Conservation (phyloP, 805 yeast genomes). For the Kodamaea fukazawae region DNA sequence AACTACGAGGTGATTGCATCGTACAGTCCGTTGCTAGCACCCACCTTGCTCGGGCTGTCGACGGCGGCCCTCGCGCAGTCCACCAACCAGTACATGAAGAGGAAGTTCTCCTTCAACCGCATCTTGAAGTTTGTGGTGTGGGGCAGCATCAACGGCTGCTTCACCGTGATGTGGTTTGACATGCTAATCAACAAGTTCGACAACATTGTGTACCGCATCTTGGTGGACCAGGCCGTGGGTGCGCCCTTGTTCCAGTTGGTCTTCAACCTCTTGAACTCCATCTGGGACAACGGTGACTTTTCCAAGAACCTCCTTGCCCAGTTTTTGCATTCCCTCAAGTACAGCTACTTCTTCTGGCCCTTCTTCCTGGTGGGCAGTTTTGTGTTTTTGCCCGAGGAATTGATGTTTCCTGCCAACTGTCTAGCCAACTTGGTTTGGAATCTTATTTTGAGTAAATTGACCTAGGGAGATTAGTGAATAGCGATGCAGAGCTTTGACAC, state of each 20-base stretch:
- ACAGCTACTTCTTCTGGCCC: conserved; percentile 61
- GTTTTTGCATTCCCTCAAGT: conserved; percentile 47
- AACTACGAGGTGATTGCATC: conserved; percentile 25
- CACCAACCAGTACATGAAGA: conserved; percentile 32
- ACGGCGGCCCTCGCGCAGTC: conserved; percentile 45
- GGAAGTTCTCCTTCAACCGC: conserved; percentile 29
- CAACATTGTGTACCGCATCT: conserved; percentile 35
- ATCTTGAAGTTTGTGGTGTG: conserved; percentile 51
- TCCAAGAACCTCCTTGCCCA: conserved; percentile 30
- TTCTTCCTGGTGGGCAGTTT: conserved; percentile 51
- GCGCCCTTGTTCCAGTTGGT: conserved; percentile 52
- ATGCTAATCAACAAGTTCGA: conserved; percentile 38
- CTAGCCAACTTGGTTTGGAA: conserved; percentile 57
- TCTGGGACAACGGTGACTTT: conserved; percentile 56
- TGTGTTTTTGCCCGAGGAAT: conserved; percentile 43
- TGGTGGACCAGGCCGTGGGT: conserved; percentile 55
- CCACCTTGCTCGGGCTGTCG: conserved; percentile 36
- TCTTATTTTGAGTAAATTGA: conserved; percentile 40
- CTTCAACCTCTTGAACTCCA: conserved; percentile 46
- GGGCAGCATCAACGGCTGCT: conserved; percentile 59
- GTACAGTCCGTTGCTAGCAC: conserved; percentile 31
- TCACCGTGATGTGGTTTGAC: conserved; percentile 57
- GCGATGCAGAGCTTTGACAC: no score
- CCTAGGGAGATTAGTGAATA: conserved; percentile 7
- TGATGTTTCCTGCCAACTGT: conserved; percentile 59